phyloP scores from a whole-genome alignment of 179 eudicot species.

The Beta corolliflora region DNA sequence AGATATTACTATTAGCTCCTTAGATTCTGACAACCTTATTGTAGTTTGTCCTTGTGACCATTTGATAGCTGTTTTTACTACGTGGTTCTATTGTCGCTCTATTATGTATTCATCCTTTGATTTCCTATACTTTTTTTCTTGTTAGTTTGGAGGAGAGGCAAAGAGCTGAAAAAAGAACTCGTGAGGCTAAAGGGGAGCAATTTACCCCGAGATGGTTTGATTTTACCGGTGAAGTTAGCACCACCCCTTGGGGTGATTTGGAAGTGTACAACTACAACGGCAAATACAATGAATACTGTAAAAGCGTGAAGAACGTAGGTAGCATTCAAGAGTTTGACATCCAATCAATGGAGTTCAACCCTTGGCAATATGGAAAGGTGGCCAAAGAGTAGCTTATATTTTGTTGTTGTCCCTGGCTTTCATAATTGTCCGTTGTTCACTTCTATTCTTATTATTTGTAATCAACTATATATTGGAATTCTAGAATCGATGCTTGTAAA shows the following conservation, averaged over 20 bases:
- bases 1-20: neutral
- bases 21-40: too few species aligned
- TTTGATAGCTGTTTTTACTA: neutral
- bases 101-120: neutral
- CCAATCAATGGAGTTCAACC: slow-evolving; percentile 39
- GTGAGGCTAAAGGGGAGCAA: slow-evolving; percentile 42
- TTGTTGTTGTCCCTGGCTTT: neutral
- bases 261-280: slow-evolving; percentile 48
- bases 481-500: neutral
- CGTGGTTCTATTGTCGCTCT: neutral
- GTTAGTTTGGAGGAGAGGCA: slow-evolving; percentile 54
- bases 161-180: slow-evolving; percentile 52
- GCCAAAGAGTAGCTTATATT: neutral
- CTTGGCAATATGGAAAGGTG: slow-evolving; percentile 41
- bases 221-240: slow-evolving; percentile 39
- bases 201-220: slow-evolving; percentile 49
- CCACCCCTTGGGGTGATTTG: slow-evolving; percentile 57
- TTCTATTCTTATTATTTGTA: neutral
- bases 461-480: neutral
- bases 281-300: slow-evolving; percentile 34
- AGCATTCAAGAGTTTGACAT: slow-evolving; percentile 29
- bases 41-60: neutral
- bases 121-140: neutral
- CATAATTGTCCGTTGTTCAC: neutral
- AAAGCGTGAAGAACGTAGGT: slow-evolving; percentile 26